phyloP scores from a whole-genome alignment of 2,329 filamentous ascomycete genomes.

The Neofusicoccum laricinum region DNA sequence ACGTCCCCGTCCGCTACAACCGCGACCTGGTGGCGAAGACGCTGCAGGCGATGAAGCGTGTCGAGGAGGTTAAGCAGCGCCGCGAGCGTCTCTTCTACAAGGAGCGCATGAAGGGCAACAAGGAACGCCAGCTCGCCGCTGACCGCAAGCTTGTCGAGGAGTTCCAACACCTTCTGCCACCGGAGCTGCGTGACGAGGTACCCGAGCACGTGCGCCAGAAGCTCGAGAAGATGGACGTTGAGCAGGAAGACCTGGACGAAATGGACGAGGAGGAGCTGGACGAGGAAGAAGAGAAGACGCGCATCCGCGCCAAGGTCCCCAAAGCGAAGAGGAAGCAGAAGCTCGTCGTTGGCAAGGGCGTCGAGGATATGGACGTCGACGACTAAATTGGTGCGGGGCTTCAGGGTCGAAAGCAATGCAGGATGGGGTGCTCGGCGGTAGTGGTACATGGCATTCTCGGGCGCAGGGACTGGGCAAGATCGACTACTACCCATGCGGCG shows the following conservation, averaged over 20 bases:
- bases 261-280: slow-evolving; percentile 24
- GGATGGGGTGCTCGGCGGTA: not conserved
- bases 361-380: slow-evolving; percentile 50
- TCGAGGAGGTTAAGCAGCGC: slow-evolving; percentile 77
- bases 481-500: slow-evolving; percentile 5
- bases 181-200: slow-evolving; percentile 33
- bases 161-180: slow-evolving; percentile 87
- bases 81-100: slow-evolving; percentile 93
- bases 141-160: slow-evolving; percentile 86
- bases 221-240: slow-evolving; percentile 18
- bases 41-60: slow-evolving; percentile 85
- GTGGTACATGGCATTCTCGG: slow-evolving; percentile 5
- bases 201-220: slow-evolving; percentile 16
- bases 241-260: slow-evolving; percentile 38
- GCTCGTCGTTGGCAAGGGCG: slow-evolving; percentile 44
- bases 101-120: slow-evolving; percentile 88
- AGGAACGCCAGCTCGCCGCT: slow-evolving; percentile 72
- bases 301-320: slow-evolving; percentile 29
- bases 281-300: slow-evolving; percentile 36
- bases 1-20: slow-evolving; percentile 94
- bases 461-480: slow-evolving; percentile 3
- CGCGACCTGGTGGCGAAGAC: slow-evolving; percentile 85
- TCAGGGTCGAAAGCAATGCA: not conserved
- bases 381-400: not conserved
- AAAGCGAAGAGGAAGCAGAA: slow-evolving; percentile 47